Evolutionary conservation across 176 grass and related monocot genomes (phyloP).

Genomic region (Puya raimondii): DNA sequence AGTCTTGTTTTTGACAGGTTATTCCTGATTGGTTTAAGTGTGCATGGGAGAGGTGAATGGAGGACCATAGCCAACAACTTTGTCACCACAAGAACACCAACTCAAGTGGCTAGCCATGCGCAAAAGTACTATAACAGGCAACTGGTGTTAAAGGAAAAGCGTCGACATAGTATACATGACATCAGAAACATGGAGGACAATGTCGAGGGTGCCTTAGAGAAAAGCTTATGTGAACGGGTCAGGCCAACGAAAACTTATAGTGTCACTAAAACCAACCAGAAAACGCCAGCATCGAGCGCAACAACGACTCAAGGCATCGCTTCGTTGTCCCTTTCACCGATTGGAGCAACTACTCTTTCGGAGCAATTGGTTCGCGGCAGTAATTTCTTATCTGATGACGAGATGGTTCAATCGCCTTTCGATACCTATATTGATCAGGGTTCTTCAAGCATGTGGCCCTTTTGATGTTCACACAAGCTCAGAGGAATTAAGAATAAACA

Average conservation of each 20-base stretch:
- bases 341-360: not conserved
- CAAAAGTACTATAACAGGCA: not conserved
- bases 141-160: not conserved
- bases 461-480: not conserved
- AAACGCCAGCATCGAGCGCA: not conserved
- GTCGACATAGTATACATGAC: not conserved
- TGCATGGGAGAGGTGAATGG: constrained; percentile 6
- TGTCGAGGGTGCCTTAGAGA: not conserved
- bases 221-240: not conserved
- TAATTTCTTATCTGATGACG: not conserved
- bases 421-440: not conserved
- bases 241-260: not conserved
- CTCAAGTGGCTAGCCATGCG: not conserved
- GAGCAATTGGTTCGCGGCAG: not conserved
- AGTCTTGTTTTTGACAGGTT: not conserved
- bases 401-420: not conserved
- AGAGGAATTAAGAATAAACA: not conserved
- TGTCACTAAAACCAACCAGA: not conserved
- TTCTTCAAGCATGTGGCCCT: constrained; percentile 2
- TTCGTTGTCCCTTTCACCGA: not conserved
- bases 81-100: constrained; percentile 3
- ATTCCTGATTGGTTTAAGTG: not conserved
- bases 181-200: not conserved
- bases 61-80: constrained; percentile 6
- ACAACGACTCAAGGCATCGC: not conserved